Conservation (phyloP, 306 rosid species). For the Gleditsia sinensis region DNA sequence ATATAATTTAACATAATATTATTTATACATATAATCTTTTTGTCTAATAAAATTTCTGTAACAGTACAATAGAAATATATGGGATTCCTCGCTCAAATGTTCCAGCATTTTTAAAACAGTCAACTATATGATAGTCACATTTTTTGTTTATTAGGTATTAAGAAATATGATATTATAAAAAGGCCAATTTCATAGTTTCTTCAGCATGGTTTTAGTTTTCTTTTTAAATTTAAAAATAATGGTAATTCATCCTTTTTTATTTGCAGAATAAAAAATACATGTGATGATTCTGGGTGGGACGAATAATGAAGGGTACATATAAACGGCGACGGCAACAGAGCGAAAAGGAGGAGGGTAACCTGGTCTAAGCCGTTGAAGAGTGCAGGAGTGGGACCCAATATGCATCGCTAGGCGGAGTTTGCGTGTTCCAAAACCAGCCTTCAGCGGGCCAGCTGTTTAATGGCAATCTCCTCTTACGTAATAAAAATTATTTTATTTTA, state of each 20-base stretch:
- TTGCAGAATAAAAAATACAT: too few species aligned
- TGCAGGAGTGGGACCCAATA: constrained; percentile 42
- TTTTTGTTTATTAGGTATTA: too few species aligned
- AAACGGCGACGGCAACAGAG: too few species aligned
- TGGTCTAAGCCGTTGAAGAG: neutral
- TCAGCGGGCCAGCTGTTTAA: constrained; percentile 43
- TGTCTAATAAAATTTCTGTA: neutral
- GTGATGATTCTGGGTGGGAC: too few species aligned
- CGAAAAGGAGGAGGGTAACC: neutral
- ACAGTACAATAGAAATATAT: neutral
- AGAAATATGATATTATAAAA: neutral
- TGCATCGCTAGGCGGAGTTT: constrained; percentile 48
- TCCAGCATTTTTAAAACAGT: neutral
- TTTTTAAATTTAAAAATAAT: too few species aligned
- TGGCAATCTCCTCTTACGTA: neutral
- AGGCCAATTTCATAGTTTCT: neutral
- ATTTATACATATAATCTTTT: too few species aligned
- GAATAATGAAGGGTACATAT: neutral
- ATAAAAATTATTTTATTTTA: neutral
- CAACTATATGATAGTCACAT: neutral
- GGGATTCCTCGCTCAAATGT: neutral
- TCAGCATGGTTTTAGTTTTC: too few species aligned
- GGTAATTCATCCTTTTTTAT: too few species aligned
- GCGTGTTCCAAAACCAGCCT: constrained; percentile 53
- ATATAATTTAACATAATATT: too few species aligned